Evolutionary conservation across 345 rosid genomes (phyloP), one percentile per base, ranked within the genome.

Genomic region (Acer campestre): DNA sequence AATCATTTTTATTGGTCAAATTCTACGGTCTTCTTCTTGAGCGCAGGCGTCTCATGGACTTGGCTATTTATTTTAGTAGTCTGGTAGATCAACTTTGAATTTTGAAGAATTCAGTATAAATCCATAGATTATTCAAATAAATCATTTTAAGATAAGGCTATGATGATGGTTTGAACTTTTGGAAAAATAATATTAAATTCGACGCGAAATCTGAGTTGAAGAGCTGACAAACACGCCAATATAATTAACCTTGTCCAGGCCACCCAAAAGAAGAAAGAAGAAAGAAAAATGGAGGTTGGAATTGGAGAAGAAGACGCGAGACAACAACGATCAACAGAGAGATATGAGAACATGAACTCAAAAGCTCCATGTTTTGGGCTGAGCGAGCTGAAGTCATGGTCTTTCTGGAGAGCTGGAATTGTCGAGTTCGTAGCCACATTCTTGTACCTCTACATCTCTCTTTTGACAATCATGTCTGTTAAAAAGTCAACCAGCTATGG

Each of bases 271-370:
- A 46, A 61, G 64, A 16, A 46, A 27, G 72, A 76, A 80, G 80
- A 80, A 55, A 76, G 64, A 13, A 80, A 81, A 16, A 80, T 81
- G 38, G 77, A 75, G 56, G 31, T 81, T 31, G 84, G 84, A 66
- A 22, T 81, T 31, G 84, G 84, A 66, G 84, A 80, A 25, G 49
- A 46, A 10, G 77, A 77, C 78, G 84, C 72, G 78, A 81, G 80
- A 63, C 80, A 77, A 70, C 80, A 16, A 46, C 49, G 49, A 46
- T 31, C 84, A 0, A 80, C 84, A 7, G 74, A 81, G 78, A 51
- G 65, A 27, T 48, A 18, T 40, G 70, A 75, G 76, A 75, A 74
- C 82, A 73, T 69, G 69, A 70, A 61, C 70, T 71, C 63, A 4
- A 75, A 70, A 38, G 76, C 80, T 27, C 76, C 80, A 27, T 29